Base-by-base conservation (phyloP, 164 flowering plant genomes). In the Vitis rupestris region DNA sequence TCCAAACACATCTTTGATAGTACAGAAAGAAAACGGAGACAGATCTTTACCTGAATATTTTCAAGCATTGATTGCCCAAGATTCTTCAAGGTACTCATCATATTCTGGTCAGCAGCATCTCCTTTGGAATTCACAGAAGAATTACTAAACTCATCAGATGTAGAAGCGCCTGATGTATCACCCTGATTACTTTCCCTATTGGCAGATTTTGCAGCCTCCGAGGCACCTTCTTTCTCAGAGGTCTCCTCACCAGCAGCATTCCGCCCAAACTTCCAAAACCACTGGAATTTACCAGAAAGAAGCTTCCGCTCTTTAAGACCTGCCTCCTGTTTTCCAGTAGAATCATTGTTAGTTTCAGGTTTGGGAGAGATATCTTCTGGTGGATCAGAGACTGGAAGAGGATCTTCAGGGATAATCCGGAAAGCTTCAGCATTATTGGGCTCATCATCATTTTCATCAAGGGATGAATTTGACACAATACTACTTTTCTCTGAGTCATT, bases 1-100 rank as follows among this genome's bases (percentile, higher is more conserved):
- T 64, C 17, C 49, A 70, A 14, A n/a, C 4, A 13, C 64, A 10
- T 57, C 3, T 12, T 8, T 29, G 59, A 12, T 13, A 7, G 12
- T n/a, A 48, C 47, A 9, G 49, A 63, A n/a, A 27, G 49, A 19
- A 4, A 3, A 48, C n/a, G 60, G 68, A 27, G n/a, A 29, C 1
- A 14, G 19, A 54, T 47, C 12, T n/a, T 70, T 81, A 95, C 99
- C 98, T 95, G 97, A 75, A 95, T 90, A 75, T 93, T 93, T 64
- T 95, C 97, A 54, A 91, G 88, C 99, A 95, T 93, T 10, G 97
- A 85, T 30, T 91, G 97, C 50, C 97, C 98, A 64, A 95, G 88
- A 79, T 84, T 89, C 75, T 74, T 90, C 72, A 95, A 73, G 49
- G 91, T 80, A 62, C 79, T 80, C 76, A 85, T 79, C 77, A 82